Base-by-base conservation (phyloP, 2,329 filamentous ascomycete genomes). In the Aspergillus tanneri region DNA sequence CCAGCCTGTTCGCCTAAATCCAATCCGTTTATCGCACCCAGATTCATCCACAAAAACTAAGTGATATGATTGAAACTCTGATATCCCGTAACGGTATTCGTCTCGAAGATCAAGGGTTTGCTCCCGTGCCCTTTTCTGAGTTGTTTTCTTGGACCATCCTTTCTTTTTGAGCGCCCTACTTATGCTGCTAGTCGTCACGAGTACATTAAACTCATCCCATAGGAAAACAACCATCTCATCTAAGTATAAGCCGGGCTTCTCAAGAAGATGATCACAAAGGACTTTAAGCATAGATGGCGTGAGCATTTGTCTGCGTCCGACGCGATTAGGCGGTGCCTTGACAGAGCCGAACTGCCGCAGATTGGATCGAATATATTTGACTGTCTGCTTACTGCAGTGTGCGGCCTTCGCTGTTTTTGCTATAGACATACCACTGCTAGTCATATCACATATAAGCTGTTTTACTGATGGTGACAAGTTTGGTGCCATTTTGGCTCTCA, bases 1-100 rank as follows among this genome's bases (percentile, higher is more conserved):
- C 69, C 63, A 73, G 2, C 62, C 63, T 5, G 54, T 69, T 7
- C 60, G 54, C 45, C 67, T 53, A 45, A 62, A 65, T 4, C 66
- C 62, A 49, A 61, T 56, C 19, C 57, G 51, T 46, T 64, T 69
- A 43, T 71, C 61, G 49, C 58, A 68, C 3, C 66, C 61, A 47
- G 69, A 69, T 68, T n/a, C n/a, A n/a, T n/a, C n/a, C n/a, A n/a
- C n/a, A n/a, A n/a, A n/a, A n/a, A n/a, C n/a, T n/a, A n/a, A n/a
- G n/a, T n/a, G n/a, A n/a, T n/a, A n/a, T n/a, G n/a, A n/a, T n/a
- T n/a, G n/a, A 55, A 66, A 67, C 0, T 52, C 52, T 3, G 63
- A 65, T 9, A 67, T 34, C 3, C 61, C 60, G 42, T 68, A 45
- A n/a, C 27, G 43, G 46, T 71, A 70, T 11, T 54, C 54, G 48